Evolutionary conservation across 495 filamentous ascomycete species (phyloP), one percentile per base, ranked within the genome.

Genomic region (Aspergillus carlsbadensis): DNA sequence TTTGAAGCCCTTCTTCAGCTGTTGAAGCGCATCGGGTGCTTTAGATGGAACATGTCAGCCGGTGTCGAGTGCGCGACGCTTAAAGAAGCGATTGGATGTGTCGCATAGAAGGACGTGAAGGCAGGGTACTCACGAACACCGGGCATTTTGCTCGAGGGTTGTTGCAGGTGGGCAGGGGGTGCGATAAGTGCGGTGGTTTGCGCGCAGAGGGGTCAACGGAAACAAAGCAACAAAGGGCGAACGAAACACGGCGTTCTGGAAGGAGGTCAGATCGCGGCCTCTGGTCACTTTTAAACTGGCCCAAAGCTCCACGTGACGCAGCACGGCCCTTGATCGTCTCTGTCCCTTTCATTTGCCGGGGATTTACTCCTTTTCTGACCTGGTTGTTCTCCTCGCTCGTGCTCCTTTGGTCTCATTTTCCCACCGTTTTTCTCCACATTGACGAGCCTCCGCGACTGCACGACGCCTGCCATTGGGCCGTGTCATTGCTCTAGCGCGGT

Each of bases 1-100:
- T 50, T 68, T 70, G 29, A 70, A 53, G 41, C 61, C 57, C 42
- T 58, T 63, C 68, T 70, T 70, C 57, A 70, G n/a, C 54, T 66
- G 56, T 5, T 56, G 29, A 10, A 63, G 36, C 47, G 50, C 54
- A 56, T 57, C 46, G 18, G 63, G 66, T 22, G 66, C 66, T 69
- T 26, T 15, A 17, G 18, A 41, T 20, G 24, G 41, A 24, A 13
- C 14, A 8, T 6, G 49, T 68, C 57, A 68, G 62, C 24, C 10
- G 42, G 14, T 14, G 8, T 29, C 18, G 22, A 33, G 17, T 21
- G 43, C 41, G 20, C 43, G 40, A 46, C n/a, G 39, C 13, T 8
- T 15, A 10, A n/a, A 47, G 17, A n/a, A 42, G 24, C 7, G 13
- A 49, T 17, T 45, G 26, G 21, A 13, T 17, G n/a, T 17, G 15